Base-by-base conservation (phyloP, 208 protist genomes). In the Perkinsela sp. region DNA sequence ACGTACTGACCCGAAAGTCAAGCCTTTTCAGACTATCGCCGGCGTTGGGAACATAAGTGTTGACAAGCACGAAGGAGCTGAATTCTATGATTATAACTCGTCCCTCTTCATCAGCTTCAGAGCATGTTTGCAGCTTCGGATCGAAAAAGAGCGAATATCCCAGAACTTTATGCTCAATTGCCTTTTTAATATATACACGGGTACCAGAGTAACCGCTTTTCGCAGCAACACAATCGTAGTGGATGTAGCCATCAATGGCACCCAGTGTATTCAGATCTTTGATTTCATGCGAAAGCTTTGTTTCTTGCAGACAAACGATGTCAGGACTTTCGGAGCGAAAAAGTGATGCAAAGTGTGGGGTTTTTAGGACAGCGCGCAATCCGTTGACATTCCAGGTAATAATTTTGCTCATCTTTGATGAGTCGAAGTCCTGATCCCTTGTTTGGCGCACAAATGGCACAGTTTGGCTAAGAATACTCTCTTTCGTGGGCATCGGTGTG, bases 381-480 rank as follows among this genome's bases (percentile, higher is more conserved):
- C 89, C 89, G n/a, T 88, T 87, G 1, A 93, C 89, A 72, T 93
- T 93, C 85, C 87, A 93, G 29, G 85, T 88, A 31, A 91, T 87
- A 69, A 92, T 77, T 73, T 93, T 93, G 48, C 79, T 77, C 78
- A 89, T 87, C 29, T 67, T 69, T 1, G 66, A 48, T 0, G 74
- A 1, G 48, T 90, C 75, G 48, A 87, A 91, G 67, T 86, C 83
- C 16, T 29, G 69, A 29, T 77, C 72, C 0, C 66, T 72, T 0
- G 77, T 88, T 48, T 32, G 71, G 1, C 83, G 81, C 69, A 74
- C 13, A 67, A 91, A 91, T 0, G 83, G 80, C 32, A 76, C 71
- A 32, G 85, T 83, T 0, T 73, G 32, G 32, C 67, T 70, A 80
- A 81, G 85, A 68, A 88, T 86, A 67, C 73, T 72, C 40, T 75